Conservation (phyloP, 495 filamentous ascomycete species). For the Podospora pseudopauciseta region DNA sequence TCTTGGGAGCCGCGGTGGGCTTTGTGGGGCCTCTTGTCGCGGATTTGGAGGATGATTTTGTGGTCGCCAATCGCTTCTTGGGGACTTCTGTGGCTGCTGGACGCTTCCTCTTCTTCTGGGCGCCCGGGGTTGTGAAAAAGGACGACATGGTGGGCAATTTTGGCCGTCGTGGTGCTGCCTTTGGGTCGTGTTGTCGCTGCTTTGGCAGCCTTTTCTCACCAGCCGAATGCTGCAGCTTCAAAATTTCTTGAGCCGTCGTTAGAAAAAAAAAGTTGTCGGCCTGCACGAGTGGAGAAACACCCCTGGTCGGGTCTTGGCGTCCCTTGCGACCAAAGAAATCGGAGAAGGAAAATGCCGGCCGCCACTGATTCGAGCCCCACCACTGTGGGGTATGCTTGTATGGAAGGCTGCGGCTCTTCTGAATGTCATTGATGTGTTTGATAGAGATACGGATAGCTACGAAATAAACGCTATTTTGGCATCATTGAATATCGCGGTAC, state of each 20-base stretch:
- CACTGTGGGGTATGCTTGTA: not conserved
- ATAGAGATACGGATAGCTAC: not conserved
- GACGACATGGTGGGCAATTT: conserved; percentile 61
- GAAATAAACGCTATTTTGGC: not conserved
- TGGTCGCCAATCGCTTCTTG: conserved; percentile 46
- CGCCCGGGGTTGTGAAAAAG: conserved; percentile 76
- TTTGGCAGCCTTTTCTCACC: conserved; percentile 15
- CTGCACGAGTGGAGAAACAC: conserved; percentile 26
- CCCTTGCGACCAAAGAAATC: not conserved
- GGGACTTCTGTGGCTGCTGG: conserved; percentile 37
- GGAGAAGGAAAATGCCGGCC: conserved; percentile 16
- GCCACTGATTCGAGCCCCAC: conserved; percentile 15
- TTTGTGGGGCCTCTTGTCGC: conserved; percentile 42
- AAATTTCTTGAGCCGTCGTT: conserved; percentile 27
- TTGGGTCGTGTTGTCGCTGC: conserved; percentile 11
- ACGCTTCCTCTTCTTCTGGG: conserved; percentile 77
- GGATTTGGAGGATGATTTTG: conserved; percentile 36
- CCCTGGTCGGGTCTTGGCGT: conserved; percentile 16
- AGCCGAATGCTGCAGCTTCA: conserved; percentile 13
- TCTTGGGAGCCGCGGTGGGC: conserved; percentile 44
- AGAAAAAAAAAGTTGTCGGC: conserved; percentile 23
- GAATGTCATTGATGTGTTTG: not conserved
- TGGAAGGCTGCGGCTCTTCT: not conserved
- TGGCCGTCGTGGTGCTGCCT: conserved; percentile 14
- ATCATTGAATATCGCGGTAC: not conserved